Conservation (phyloP, 2,329 filamentous ascomycete species). For the Penicillium sp. region DNA sequence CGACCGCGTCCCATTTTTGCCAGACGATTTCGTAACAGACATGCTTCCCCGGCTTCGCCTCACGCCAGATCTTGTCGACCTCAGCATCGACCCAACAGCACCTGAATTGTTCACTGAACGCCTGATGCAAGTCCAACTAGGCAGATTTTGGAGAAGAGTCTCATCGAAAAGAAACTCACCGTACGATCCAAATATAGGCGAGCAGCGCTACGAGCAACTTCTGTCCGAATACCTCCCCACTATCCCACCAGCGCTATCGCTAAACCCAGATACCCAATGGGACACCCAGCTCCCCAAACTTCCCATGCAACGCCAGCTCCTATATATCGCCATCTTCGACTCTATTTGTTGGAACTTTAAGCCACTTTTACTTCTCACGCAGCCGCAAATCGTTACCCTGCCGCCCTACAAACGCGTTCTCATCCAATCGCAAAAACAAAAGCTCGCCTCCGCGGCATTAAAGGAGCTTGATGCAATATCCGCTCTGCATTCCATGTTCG, state of each 20-base stretch:
- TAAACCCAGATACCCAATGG: conserved; percentile 7
- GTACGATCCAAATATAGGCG: conserved; percentile 9
- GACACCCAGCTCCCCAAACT: conserved; percentile 7
- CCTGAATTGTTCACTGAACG: conserved; percentile 15
- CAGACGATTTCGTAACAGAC: background rate
- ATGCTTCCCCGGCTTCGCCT: conserved; percentile 8
- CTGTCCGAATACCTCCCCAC: conserved; percentile 11
- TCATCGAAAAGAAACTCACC: background rate
- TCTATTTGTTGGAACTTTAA: conserved; percentile 15
- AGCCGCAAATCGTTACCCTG: background rate
- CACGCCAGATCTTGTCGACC: background rate
- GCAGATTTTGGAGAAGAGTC: conserved; percentile 9
- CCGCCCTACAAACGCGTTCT: conserved; percentile 10
- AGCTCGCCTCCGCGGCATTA: conserved; percentile 4
- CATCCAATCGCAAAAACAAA: background rate
- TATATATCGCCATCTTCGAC: conserved; percentile 16
- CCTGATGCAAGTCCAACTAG: conserved; percentile 15
- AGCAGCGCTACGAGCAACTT: conserved; percentile 16
- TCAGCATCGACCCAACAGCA: background rate
- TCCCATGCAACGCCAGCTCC: conserved; percentile 12
- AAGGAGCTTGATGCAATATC: conserved; percentile 2
- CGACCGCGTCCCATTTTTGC: conserved; percentile 10
- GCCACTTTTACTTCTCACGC: conserved; percentile 5
- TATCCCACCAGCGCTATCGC: background rate
- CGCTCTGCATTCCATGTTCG: conserved; percentile 7